These are phyloP conservation scores for Lepidium aucheri DNA, from an alignment of 345 rosid species.

Conservation along the genomic window DNA sequence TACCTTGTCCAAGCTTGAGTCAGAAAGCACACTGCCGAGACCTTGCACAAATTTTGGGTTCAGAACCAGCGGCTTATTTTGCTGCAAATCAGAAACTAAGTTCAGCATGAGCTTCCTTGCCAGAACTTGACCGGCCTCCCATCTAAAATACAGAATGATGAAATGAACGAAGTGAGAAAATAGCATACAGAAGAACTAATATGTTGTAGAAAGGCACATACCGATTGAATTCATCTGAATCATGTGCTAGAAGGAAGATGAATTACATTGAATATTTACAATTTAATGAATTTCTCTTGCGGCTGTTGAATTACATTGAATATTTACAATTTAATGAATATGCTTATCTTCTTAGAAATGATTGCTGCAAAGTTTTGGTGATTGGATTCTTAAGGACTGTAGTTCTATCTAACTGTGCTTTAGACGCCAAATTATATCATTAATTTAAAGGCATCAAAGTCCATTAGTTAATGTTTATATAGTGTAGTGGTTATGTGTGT, in stretches of 20 bases:
- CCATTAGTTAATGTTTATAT: too few species aligned
- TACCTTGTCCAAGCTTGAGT: slow-evolving; percentile 83
- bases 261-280: too few species aligned
- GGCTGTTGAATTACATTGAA: too few species aligned
- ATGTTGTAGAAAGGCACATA: slow-evolving; percentile 29
- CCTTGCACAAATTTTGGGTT: slow-evolving; percentile 76
- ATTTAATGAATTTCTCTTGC: too few species aligned
- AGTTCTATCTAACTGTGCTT: too few species aligned
- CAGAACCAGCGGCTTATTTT: slow-evolving; percentile 52
- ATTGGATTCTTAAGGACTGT: not conserved
- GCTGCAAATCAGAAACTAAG: slow-evolving; percentile 78
- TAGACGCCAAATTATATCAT: too few species aligned
- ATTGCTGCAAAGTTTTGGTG: not conserved
- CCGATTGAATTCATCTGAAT: slow-evolving; percentile 96
- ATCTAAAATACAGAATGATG: slow-evolving; percentile 38
- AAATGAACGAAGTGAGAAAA: not conserved
- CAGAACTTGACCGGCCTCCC: slow-evolving; percentile 97
- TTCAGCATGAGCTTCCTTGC: slow-evolving; percentile 89
- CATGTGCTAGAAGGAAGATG: slow-evolving; percentile 95
- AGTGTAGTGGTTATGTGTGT: too few species aligned
- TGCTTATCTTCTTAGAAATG: not conserved
- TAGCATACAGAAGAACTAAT: not conserved
- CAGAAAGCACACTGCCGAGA: slow-evolving; percentile 61
- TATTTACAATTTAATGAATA: too few species aligned
- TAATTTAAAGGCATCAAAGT: too few species aligned